Conservation (phyloP, 2,329 filamentous ascomycete genomes). For the Lecanicillium sp. region DNA sequence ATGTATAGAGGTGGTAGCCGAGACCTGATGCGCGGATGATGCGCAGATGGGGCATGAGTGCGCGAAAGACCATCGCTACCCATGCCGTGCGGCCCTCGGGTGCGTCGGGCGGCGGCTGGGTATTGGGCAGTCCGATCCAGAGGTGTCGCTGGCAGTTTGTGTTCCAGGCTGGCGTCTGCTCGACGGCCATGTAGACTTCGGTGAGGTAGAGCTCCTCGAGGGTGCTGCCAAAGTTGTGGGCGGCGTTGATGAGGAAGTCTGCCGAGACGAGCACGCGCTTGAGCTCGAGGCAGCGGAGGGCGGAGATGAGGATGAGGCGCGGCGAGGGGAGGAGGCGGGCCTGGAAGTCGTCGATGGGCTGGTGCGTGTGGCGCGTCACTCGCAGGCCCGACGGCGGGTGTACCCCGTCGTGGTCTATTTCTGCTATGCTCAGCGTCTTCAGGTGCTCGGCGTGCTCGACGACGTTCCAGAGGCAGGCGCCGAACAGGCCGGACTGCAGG, state of each 20-base stretch:
- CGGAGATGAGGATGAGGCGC: constrained; percentile 21
- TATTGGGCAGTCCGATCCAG: constrained; percentile 38
- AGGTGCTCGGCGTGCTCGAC: constrained; percentile 36
- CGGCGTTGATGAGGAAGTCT: constrained; percentile 24
- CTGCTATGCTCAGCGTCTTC: constrained; percentile 38
- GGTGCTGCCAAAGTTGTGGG: constrained; percentile 26
- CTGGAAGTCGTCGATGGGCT: constrained; percentile 29
- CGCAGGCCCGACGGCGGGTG: constrained; percentile 8
- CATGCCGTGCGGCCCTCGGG: constrained; percentile 22
- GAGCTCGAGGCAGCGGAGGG: constrained; percentile 35
- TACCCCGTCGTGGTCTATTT: constrained; percentile 30
- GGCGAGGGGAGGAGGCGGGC: constrained; percentile 29
- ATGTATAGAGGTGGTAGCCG: constrained; percentile 30
- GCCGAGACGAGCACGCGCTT: constrained; percentile 31
- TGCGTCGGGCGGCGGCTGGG: constrained; percentile 18
- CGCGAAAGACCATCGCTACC: constrained; percentile 33
- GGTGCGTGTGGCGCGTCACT: no score
- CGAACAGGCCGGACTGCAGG: constrained; percentile 28
- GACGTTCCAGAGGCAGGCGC: constrained; percentile 39
- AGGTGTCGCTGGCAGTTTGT: constrained; percentile 25
- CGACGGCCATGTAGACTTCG: constrained; percentile 35
- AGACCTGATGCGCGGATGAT: constrained; percentile 36
- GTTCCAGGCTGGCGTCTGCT: constrained; percentile 25
- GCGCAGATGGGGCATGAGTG: constrained; percentile 24
- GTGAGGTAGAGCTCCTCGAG: constrained; percentile 37